Percentiles rank a stretch among this genome's conserved stretches.
These are phyloP conservation scores for Hyphodiscus sp. DNA, from an alignment of 2,329 filamentous ascomycete species.

Conservation along the genomic window DNA sequence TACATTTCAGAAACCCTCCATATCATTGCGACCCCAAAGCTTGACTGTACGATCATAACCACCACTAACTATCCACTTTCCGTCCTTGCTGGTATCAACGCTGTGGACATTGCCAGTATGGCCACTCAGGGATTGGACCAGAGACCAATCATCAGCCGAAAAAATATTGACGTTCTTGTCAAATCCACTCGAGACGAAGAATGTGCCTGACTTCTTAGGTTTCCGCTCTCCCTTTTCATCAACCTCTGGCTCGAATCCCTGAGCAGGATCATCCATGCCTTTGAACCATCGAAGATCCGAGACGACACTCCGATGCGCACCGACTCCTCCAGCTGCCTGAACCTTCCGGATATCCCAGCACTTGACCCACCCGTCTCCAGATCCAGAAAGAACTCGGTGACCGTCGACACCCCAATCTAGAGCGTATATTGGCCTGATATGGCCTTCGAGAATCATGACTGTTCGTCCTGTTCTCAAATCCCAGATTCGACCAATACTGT, in stretches of 20 bases:
- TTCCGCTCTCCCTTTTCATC: conserved; percentile 59
- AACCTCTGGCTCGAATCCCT: conserved; percentile 51
- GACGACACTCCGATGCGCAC: conserved; percentile 85
- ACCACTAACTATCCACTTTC: conserved; percentile 87
- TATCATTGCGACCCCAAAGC: conserved; percentile 85
- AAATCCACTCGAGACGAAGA: conserved; percentile 85
- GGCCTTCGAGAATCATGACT: conserved; percentile 85
- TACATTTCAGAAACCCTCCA: conserved; percentile 42
- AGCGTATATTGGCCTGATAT: conserved; percentile 87
- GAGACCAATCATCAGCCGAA: conserved; percentile 91
- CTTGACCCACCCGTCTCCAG: conserved; percentile 91
- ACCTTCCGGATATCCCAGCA: conserved; percentile 97
- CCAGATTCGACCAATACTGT: conserved; percentile 94
- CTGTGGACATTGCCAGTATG: conserved; percentile 91
- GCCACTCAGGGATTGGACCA: conserved; percentile 80
- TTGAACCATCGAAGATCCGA: conserved; percentile 94
- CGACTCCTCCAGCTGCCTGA: conserved; percentile 73
- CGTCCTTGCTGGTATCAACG: conserved; percentile 80
- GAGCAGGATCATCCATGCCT: conserved; percentile 67
- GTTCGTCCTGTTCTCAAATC: conserved; percentile 87
- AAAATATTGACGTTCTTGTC: conserved; percentile 95
- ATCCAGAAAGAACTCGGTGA: conserved; percentile 86
- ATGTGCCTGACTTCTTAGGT: conserved; percentile 84
- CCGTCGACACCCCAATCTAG: conserved; percentile 91
- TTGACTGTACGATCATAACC: conserved; percentile 95